phyloP scores from a whole-genome alignment of 2,329 filamentous ascomycete species.

The Stachybotrys elegans region DNA sequence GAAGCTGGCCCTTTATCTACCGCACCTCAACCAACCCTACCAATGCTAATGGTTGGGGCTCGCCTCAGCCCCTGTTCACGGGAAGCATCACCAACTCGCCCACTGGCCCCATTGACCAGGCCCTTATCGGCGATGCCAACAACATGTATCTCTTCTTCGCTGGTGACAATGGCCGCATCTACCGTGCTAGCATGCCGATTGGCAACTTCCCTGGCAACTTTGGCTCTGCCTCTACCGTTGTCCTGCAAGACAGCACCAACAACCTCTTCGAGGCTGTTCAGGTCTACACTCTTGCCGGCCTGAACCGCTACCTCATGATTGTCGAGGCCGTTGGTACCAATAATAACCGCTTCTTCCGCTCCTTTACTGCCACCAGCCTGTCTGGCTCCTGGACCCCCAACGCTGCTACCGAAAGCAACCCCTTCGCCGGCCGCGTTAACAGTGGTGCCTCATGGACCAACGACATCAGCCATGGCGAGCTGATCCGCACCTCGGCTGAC shows the following conservation, averaged over 20 bases:
- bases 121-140: slow-evolving; percentile 53
- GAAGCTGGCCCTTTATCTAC: slow-evolving; percentile 54
- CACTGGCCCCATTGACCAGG: slow-evolving; percentile 58
- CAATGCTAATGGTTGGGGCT: slow-evolving; percentile 52
- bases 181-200: slow-evolving; percentile 58
- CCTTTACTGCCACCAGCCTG: slow-evolving; percentile 56
- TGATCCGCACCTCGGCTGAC: slow-evolving; percentile 51
- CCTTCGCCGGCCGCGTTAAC: slow-evolving; percentile 64
- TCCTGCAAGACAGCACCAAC: slow-evolving; percentile 48
- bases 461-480: slow-evolving; percentile 62
- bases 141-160: slow-evolving; percentile 66
- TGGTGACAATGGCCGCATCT: slow-evolving; percentile 63
- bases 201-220: slow-evolving; percentile 57
- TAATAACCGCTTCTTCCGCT: slow-evolving; percentile 60
- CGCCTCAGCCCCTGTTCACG: slow-evolving; percentile 48
- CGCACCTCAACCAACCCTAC: slow-evolving; percentile 53
- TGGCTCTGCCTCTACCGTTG: slow-evolving; percentile 40
- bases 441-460: slow-evolving; percentile 59
- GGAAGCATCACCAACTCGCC: slow-evolving; percentile 45
- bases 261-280: slow-evolving; percentile 64
- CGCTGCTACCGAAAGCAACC: slow-evolving; percentile 47
- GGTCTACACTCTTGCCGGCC: slow-evolving; percentile 55
- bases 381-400: slow-evolving; percentile 54
- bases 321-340: slow-evolving; percentile 54
- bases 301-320: slow-evolving; percentile 60